Evolutionary conservation across 2,329 filamentous ascomycete species (phyloP), one percentile per base, ranked within the genome.

Genomic region (Alternaria metachromatica): DNA sequence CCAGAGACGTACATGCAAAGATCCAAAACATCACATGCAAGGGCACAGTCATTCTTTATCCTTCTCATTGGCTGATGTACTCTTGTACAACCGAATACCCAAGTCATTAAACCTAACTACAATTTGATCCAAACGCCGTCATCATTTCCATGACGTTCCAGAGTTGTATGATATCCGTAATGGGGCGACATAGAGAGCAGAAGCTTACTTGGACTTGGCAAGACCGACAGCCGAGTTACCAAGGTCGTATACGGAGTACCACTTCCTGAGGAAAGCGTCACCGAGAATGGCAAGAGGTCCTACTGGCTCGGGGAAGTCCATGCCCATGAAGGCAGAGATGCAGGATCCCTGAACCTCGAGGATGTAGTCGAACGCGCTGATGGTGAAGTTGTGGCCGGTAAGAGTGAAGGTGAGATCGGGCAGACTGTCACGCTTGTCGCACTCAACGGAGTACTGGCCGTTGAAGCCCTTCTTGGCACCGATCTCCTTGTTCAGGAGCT

Each of bases 391-490:
- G 84, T 97, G 89, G 69, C 96, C 96, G 71, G 88, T 89, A 54
- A 99, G 89, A 69, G 88, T 94, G 84, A 99, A 98, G 74, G 91
- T 94, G 73, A 99, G 87, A 77, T 98, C 94, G 70, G 96, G 94
- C 55, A 99, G 90, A 68, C 85, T 87, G 79, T 91, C 87, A 74
- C 93, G 92, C 86, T 92, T 94, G 70, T 86, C 84, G 82, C 96
- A 99, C 71, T 98, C 96, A 66, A 99, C 86, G 13, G 90, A 92
- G 87, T 97, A 99, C 85, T 99, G 96, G 76, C 96, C 96, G 81
- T 95, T 97, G 86, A 90, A 99, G 66, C 92, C 89, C 89, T 98
- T 99, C 90, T 96, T 97, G 72, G 96, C 96, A 69, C 96, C 96
- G 68, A 99, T 97, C 86, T 97, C 91, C 84, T 92, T 91, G 88